These are phyloP conservation scores for Sphaerulina musiva DNA, from an alignment of 2,329 filamentous ascomycete genomes.

Conservation along the genomic window DNA sequence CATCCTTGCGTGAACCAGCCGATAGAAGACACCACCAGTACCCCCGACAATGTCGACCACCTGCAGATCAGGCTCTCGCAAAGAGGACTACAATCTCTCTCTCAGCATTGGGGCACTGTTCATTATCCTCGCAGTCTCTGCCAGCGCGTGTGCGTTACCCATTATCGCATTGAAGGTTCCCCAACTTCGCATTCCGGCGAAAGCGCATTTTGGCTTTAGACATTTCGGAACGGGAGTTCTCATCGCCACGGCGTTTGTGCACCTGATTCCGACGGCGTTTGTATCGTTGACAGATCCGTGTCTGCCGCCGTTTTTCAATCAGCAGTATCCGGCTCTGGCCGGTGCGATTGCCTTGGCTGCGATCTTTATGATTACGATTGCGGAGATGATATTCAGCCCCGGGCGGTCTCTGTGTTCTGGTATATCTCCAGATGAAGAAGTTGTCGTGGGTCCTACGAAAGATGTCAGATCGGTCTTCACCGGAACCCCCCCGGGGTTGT, in stretches of 20 bases:
- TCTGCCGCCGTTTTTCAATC: conserved; percentile 68
- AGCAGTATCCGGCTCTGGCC: conserved; percentile 67
- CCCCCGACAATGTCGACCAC: conserved; percentile 23
- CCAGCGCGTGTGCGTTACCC: conserved; percentile 53
- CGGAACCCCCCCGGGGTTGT: not conserved
- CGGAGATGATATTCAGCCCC: conserved; percentile 48
- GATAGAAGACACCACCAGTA: not conserved
- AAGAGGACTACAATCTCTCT: conserved; percentile 45
- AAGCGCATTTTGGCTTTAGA: conserved; percentile 51
- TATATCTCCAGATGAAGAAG: not conserved
- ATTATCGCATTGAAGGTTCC: conserved; percentile 55
- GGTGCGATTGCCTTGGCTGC: conserved; percentile 67
- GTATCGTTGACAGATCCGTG: conserved; percentile 54
- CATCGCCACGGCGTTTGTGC: conserved; percentile 50
- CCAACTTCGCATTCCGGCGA: conserved; percentile 50
- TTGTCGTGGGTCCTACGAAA: not conserved
- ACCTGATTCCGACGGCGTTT: conserved; percentile 55
- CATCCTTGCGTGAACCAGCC: not conserved
- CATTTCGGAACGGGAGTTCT: conserved; percentile 52
- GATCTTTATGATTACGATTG: conserved; percentile 31
- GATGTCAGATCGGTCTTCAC: not conserved
- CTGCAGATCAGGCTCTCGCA: conserved; percentile 45
- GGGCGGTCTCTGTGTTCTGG: conserved; percentile 18
- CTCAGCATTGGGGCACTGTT: conserved; percentile 51
- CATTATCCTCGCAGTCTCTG: conserved; percentile 49